phyloP scores from a whole-genome alignment of 2,329 filamentous ascomycete genomes.

The Monilinia laxa region DNA sequence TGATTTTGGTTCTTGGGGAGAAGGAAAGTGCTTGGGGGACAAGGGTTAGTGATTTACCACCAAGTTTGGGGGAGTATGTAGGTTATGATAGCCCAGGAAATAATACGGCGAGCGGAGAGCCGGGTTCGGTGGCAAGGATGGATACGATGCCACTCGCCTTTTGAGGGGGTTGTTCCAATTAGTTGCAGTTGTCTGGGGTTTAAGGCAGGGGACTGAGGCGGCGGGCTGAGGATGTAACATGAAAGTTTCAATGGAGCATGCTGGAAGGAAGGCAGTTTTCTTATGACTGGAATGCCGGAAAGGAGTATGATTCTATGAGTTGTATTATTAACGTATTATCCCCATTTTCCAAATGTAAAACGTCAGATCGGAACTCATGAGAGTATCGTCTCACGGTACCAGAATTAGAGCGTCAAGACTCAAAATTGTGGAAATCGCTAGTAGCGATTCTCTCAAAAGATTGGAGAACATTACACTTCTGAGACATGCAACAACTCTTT shows the following conservation, averaged over 20 bases:
- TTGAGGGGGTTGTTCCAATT: constrained; percentile 18
- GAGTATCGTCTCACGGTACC: neutral
- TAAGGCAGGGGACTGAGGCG: constrained; percentile 31
- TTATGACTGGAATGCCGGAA: neutral
- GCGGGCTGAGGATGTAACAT: constrained; percentile 18
- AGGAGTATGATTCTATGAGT: neutral
- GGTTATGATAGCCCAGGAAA: constrained; percentile 34
- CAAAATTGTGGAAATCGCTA: too few species aligned
- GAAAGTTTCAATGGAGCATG: neutral
- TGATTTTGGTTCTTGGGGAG: constrained; percentile 60
- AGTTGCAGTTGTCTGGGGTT: constrained; percentile 15
- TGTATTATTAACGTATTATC: neutral
- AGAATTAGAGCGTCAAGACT: too few species aligned
- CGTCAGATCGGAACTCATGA: neutral
- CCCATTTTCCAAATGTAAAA: too few species aligned
- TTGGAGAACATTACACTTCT: too few species aligned
- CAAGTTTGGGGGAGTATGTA: constrained; percentile 47
- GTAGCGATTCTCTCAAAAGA: too few species aligned
- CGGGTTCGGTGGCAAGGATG: constrained; percentile 23
- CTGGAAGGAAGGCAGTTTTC: neutral
- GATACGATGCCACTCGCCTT: constrained; percentile 29
- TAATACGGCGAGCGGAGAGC: constrained; percentile 21
- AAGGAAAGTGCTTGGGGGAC: constrained; percentile 67
- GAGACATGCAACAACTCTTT: too few species aligned
- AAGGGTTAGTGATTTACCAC: constrained; percentile 57